phyloP scores from a whole-genome alignment of 2,329 filamentous ascomycete species.

The Aspergillus sp. region DNA sequence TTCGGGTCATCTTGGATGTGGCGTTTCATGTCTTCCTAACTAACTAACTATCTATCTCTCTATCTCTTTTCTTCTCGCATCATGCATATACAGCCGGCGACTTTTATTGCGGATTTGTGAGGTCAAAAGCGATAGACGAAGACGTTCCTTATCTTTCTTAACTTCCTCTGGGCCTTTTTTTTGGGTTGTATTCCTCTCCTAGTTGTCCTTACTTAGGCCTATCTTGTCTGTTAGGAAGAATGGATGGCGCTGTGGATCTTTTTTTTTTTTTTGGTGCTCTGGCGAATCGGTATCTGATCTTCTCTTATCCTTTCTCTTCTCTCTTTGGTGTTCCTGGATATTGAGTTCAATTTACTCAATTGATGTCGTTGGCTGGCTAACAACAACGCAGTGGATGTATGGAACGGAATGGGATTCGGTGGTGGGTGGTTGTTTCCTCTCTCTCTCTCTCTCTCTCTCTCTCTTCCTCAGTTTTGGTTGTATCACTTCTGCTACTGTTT shows the following conservation, averaged over 20 bases:
- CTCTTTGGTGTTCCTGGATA: no score
- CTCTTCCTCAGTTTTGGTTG: no score
- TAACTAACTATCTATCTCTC: slow-evolving; percentile 2
- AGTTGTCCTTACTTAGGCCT: neutral
- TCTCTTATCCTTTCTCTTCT: no score
- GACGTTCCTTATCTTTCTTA: slow-evolving; percentile 3
- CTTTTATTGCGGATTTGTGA: neutral
- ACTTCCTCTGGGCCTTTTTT: no score
- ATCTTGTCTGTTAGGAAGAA: neutral
- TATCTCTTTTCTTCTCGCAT: neutral
- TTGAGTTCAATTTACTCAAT: no score
- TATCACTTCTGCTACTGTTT: no score
- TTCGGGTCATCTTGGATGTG: neutral
- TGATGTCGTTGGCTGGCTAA: no score
- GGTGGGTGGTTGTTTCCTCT: no score
- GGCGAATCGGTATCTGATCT: neutral
- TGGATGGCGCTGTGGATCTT: neutral
- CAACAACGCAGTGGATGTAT: no score
- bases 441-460: no score
- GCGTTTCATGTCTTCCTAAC: slow-evolving; percentile 1
- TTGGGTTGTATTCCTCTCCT: neutral
- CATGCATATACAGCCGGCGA: slow-evolving; percentile 5
- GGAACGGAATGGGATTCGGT: no score
- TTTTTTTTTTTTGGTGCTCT: neutral
- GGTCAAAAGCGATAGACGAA: slow-evolving; percentile 14